Conservation (phyloP, 192 early-diverging fungal species). For the Coemansia interrupta region DNA sequence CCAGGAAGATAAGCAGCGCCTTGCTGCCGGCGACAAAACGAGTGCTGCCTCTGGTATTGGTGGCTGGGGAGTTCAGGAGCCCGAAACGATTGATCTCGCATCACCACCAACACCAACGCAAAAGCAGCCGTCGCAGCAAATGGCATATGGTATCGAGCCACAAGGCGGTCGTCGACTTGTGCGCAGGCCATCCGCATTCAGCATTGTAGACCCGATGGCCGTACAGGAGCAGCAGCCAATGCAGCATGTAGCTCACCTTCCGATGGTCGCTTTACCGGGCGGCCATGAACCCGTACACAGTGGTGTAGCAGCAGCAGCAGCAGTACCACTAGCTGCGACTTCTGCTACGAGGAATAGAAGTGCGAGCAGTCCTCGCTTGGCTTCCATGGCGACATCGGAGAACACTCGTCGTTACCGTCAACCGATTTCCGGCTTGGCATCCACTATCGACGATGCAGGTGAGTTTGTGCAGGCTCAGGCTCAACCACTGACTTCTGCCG, state of each 20-base stretch:
- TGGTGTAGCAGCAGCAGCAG: too few relatives aligned
- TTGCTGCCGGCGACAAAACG: background rate
- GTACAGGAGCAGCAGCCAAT: background rate
- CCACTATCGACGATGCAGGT: background rate
- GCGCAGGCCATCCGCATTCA: conserved; percentile 46
- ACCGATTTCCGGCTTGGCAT: too few relatives aligned
- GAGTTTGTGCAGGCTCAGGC: background rate
- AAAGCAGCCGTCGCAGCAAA: background rate
- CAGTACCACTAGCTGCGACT: too few relatives aligned
- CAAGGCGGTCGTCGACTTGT: conserved; percentile 5
- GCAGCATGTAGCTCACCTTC: too few relatives aligned
- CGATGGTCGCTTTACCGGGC: too few relatives aligned
- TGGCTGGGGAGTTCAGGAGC: conserved; percentile 15
- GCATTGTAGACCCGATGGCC: conserved; percentile 29
- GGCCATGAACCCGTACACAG: too few relatives aligned
- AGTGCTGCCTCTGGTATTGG: background rate
- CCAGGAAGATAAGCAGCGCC: background rate
- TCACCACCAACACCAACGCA: conserved; percentile 44
- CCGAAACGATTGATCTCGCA: conserved; percentile 21
- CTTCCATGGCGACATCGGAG: too few relatives aligned
- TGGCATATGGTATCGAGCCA: background rate
- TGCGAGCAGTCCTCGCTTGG: too few relatives aligned
- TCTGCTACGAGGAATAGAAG: too few relatives aligned
- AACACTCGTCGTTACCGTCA: too few relatives aligned
- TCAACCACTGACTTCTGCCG: background rate